Evolutionary conservation across 2,329 filamentous ascomycete genomes (phyloP).

Genomic region (Monilinia vaccinii-corymbosi): DNA sequence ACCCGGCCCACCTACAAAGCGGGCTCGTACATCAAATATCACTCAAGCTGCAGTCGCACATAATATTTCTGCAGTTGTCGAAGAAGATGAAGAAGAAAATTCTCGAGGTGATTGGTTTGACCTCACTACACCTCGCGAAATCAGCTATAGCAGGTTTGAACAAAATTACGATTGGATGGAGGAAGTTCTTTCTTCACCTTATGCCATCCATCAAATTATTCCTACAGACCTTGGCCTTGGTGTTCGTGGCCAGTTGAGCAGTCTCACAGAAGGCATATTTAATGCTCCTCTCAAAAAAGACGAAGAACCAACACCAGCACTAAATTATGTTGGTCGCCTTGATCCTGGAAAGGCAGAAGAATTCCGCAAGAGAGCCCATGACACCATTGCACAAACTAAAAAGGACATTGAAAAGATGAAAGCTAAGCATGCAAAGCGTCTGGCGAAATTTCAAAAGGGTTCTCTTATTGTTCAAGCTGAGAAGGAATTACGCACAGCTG

Average conservation of each 20-base stretch:
- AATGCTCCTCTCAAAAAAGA: slow-evolving; percentile 50
- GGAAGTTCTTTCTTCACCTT: slow-evolving; percentile 86
- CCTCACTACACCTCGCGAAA: slow-evolving; percentile 77
- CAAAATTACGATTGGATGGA: slow-evolving; percentile 99
- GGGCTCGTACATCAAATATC: slow-evolving; percentile 29
- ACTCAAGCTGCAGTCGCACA: slow-evolving; percentile 12
- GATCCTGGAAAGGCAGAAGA: slow-evolving; percentile 71
- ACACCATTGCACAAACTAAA: slow-evolving; percentile 63
- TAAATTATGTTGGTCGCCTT: slow-evolving; percentile 50
- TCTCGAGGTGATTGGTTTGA: slow-evolving; percentile 85
- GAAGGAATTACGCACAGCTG: slow-evolving; percentile 59
- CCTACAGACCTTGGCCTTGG: slow-evolving; percentile 83
- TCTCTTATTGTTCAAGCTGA: slow-evolving; percentile 66
- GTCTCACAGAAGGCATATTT: slow-evolving; percentile 78
- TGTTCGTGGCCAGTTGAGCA: slow-evolving; percentile 70
- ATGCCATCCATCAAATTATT: slow-evolving; percentile 73
- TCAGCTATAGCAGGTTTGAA: slow-evolving; percentile 77
- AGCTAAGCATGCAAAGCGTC: slow-evolving; percentile 62
- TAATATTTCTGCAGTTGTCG: slow-evolving; percentile 18
- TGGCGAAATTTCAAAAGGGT: slow-evolving; percentile 65
- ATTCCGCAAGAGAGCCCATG: slow-evolving; percentile 69
- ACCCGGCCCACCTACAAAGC: slow-evolving; percentile 45
- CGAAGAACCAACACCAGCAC: slow-evolving; percentile 16
- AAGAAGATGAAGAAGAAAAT: slow-evolving; percentile 76
- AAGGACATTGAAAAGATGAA: slow-evolving; percentile 81